Percentiles rank a stretch among this genome's conserved stretches.
Evolutionary conservation across 768 basidiomycete species (phyloP).

Genomic region (Auriscalpium orientale): DNA sequence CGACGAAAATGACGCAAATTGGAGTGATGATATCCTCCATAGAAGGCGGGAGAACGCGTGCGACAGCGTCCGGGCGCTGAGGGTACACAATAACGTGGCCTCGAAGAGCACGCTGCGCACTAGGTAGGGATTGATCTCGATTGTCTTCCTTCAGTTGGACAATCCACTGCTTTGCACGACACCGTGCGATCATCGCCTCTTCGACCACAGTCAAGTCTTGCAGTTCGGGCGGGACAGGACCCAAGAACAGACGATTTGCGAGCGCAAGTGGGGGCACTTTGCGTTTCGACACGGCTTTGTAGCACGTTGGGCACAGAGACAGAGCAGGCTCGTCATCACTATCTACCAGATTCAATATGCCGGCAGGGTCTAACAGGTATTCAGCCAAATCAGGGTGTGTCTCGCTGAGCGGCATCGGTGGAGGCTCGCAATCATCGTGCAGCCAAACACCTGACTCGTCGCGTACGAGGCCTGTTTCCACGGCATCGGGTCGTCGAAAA

Average conservation of each 20-base stretch:
- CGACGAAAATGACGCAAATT: constrained; percentile 36
- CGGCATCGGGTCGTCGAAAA: background rate
- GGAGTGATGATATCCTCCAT: constrained; percentile 27
- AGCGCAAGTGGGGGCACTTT: constrained; percentile 23
- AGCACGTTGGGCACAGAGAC: constrained; percentile 12
- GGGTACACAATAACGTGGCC: constrained; percentile 37
- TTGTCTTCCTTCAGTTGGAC: background rate
- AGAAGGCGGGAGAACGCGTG: constrained; percentile 26
- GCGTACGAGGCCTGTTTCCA: background rate
- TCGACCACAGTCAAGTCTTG: constrained; percentile 29
- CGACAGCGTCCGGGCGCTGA: constrained; percentile 24
- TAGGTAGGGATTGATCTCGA: background rate
- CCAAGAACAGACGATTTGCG: constrained; percentile 26
- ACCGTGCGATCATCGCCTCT: constrained; percentile 32
- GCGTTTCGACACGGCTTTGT: constrained; percentile 1
- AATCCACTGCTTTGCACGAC: constrained; percentile 21
- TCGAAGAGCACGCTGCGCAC: constrained; percentile 25
- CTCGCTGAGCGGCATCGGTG: background rate
- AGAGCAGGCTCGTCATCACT: background rate
- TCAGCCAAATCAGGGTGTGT: too few species aligned
- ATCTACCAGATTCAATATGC: too few species aligned
- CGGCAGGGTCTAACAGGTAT: too few species aligned
- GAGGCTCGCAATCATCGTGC: background rate
- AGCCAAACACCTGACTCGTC: background rate
- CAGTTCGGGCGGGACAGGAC: constrained; percentile 23